These are phyloP conservation scores for Parastagonospora avenae DNA, from an alignment of 2,329 filamentous ascomycete species.

Conservation along the genomic window DNA sequence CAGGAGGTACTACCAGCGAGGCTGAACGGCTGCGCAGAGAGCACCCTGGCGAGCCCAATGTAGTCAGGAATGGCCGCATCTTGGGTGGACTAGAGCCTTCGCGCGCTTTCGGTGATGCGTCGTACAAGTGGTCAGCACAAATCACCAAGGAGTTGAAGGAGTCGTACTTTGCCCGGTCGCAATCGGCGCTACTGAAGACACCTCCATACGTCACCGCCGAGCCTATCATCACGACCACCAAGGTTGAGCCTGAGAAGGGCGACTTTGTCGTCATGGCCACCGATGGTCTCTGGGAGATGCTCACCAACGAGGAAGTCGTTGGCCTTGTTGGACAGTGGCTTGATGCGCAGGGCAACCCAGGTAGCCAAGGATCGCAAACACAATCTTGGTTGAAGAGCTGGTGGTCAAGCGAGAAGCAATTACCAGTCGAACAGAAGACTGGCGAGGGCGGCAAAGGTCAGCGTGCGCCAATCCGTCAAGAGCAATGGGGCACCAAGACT, in stretches of 20 bases:
- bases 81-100: slow-evolving; percentile 91
- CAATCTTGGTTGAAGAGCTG: slow-evolving; percentile 74
- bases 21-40: slow-evolving; percentile 79
- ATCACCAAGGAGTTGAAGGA: slow-evolving; percentile 80
- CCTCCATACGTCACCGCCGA: slow-evolving; percentile 98
- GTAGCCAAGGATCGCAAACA: slow-evolving; percentile 41
- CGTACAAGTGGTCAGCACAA: slow-evolving; percentile 93
- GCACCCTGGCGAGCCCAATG: slow-evolving; percentile 87
- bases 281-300: slow-evolving; percentile 98
- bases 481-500: slow-evolving; percentile 85
- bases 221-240: slow-evolving; percentile 90
- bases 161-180: slow-evolving; percentile 85
- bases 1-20: slow-evolving; percentile 85
- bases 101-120: slow-evolving; percentile 92
- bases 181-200: slow-evolving; percentile 78
- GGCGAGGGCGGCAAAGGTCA: slow-evolving; percentile 68
- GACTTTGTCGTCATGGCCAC: slow-evolving; percentile 97
- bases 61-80: slow-evolving; percentile 86
- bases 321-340: slow-evolving; percentile 97
- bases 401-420: slow-evolving; percentile 61
- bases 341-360: slow-evolving; percentile 68
- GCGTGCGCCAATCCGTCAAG: slow-evolving; percentile 82
- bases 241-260: slow-evolving; percentile 84
- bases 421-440: slow-evolving; percentile 76
- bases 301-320: slow-evolving; percentile 97